A percentile compares a stretch with the other conserved stretches of the same genome.
These are phyloP conservation scores for Chlamydomonas schloesseri DNA, from an alignment of 139 green algal genomes.

Conservation along the genomic window DNA sequence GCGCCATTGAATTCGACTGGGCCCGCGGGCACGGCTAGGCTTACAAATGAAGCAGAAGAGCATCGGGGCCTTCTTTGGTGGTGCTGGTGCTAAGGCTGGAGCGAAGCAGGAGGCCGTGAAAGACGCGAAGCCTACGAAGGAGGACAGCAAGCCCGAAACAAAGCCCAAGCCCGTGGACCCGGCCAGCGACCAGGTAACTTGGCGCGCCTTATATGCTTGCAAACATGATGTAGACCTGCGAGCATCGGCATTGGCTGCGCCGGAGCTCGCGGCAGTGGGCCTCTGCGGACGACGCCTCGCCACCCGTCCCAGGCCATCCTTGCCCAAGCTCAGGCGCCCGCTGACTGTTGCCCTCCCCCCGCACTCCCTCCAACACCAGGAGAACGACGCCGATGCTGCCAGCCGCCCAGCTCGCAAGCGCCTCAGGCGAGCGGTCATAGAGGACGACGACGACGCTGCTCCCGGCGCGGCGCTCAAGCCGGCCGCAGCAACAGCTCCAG, in stretches of 20 bases:
- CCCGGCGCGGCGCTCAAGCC: neutral
- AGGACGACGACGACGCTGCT: conserved; percentile 23
- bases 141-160: neutral
- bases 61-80: conserved; percentile 27
- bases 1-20: too few species aligned
- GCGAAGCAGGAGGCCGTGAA: neutral
- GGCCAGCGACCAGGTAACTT: conserved; percentile 8
- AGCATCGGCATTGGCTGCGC: too few species aligned
- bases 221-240: too few species aligned
- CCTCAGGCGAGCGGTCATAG: conserved; percentile 10
- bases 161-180: too few species aligned
- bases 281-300: too few species aligned
- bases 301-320: too few species aligned
- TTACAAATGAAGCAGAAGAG: conserved; percentile 28
- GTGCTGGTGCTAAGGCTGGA: neutral
- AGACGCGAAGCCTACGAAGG: neutral
- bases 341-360: neutral
- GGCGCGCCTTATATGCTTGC: too few species aligned
- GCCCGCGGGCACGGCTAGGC: too few species aligned
- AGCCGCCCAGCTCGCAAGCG: conserved; percentile 14
- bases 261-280: too few species aligned
- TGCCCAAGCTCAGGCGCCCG: too few species aligned
- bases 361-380: neutral
- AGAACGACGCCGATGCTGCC: neutral
- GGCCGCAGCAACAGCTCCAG: too few species aligned